Conservation (phyloP, 495 filamentous ascomycete genomes). For the Physcia stellaris region DNA sequence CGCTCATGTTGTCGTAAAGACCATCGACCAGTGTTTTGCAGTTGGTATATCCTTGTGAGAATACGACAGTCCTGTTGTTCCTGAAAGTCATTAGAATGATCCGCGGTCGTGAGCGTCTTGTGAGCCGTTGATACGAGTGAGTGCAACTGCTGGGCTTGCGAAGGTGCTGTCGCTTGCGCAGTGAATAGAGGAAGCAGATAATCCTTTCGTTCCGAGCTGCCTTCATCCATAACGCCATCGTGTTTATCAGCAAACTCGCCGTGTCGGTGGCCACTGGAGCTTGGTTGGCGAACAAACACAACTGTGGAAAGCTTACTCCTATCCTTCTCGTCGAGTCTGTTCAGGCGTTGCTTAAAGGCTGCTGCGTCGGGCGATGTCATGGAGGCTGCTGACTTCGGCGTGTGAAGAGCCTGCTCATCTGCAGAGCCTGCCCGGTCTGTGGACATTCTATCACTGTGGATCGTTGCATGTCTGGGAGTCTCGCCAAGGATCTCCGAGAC, state of each 20-base stretch:
- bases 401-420: slow-evolving; percentile 22
- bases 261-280: slow-evolving; percentile 15
- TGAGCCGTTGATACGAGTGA: slow-evolving; percentile 59
- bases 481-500: slow-evolving; percentile 62
- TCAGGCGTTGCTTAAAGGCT: slow-evolving; percentile 34
- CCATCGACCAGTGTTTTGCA: slow-evolving; percentile 83
- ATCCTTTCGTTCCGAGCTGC: slow-evolving; percentile 42
- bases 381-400: slow-evolving; percentile 24
- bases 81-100: slow-evolving; percentile 59
- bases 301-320: slow-evolving; percentile 61
- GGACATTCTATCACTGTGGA: slow-evolving; percentile 22
- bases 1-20: slow-evolving; percentile 76
- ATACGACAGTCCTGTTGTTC: slow-evolving; percentile 78
- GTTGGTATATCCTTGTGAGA: slow-evolving; percentile 67
- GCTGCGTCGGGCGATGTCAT: slow-evolving; percentile 27
- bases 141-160: slow-evolving; percentile 45
- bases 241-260: slow-evolving; percentile 17
- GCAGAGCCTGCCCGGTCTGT: slow-evolving; percentile 15
- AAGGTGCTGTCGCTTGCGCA: slow-evolving; percentile 49
- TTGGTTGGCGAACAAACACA: slow-evolving; percentile 55
- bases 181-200: slow-evolving; percentile 73
- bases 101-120: slow-evolving; percentile 68
- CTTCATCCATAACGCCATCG: slow-evolving; percentile 26
- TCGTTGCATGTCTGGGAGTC: slow-evolving; percentile 31
- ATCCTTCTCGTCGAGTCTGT: slow-evolving; percentile 42